A percentile compares a stretch with the other conserved stretches of the same genome.
These are phyloP conservation scores for Rhizoctonia solani DNA, from an alignment of 1,284 basidiomycete genomes.

Conservation along the genomic window DNA sequence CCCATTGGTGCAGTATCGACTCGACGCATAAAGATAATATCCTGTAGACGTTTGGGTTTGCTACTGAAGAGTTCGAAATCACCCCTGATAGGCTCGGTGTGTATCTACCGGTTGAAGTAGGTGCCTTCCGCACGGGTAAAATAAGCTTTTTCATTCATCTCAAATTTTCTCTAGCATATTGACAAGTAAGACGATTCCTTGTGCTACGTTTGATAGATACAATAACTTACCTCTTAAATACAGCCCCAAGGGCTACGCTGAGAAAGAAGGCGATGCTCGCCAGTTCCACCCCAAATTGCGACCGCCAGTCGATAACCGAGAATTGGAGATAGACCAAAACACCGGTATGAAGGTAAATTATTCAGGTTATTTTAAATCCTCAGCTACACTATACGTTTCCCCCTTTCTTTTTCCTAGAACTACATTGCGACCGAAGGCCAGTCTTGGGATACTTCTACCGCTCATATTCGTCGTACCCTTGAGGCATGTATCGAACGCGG, in stretches of 20 bases:
- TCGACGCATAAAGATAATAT: not conserved
- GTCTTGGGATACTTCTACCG: conserved; percentile 80
- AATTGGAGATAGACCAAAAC: conserved; percentile 78
- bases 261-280: conserved; percentile 72
- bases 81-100: conserved; percentile 82
- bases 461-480: conserved; percentile 71
- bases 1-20: not conserved
- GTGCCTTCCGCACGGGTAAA: too few species aligned
- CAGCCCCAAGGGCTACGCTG: conserved; percentile 64
- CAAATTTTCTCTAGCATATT: conserved; percentile 16
- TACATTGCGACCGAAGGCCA: conserved; percentile 66
- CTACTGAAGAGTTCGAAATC: conserved; percentile 77
- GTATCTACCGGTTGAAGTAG: conserved; percentile 64
- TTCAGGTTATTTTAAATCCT: not conserved
- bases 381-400: too few species aligned
- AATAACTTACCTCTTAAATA: conserved; percentile 14
- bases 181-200: conserved; percentile 15
- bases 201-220: too few species aligned
- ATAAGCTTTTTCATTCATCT: too few species aligned
- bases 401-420: conserved; percentile 45
- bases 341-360: conserved; percentile 76
- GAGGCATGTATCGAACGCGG: conserved; percentile 64
- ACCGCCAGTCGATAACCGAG: conserved; percentile 69
- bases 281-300: conserved; percentile 70
- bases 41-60: conserved; percentile 66